These are phyloP conservation scores for Phtheirospermum japonicum DNA, from an alignment of 257 asterid genomes.

Conservation along the genomic window DNA sequence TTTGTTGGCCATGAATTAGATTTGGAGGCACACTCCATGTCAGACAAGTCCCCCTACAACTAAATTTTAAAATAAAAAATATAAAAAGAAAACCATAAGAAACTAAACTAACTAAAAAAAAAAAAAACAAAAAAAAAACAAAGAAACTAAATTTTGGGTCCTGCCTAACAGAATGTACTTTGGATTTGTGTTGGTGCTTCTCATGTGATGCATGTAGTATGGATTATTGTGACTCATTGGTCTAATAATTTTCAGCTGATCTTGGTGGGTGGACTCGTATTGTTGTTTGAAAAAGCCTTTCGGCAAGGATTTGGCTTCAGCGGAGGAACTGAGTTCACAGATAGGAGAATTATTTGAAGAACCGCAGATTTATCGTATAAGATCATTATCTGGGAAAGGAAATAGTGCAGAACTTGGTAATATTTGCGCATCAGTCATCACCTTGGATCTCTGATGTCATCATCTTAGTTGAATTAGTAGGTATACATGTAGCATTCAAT, in stretches of 20 bases:
- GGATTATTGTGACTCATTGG: slow-evolving; percentile 16
- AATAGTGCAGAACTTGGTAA: slow-evolving; percentile 97
- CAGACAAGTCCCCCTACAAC: too few species aligned
- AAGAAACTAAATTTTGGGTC: background rate
- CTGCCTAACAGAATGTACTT: too few species aligned
- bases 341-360: slow-evolving; percentile 92
- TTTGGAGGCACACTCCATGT: too few species aligned
- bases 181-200: too few species aligned
- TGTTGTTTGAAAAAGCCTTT: slow-evolving; percentile 98
- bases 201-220: background rate
- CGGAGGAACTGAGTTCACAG: slow-evolving; percentile 91
- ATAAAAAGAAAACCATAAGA: too few species aligned
- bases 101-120: too few species aligned
- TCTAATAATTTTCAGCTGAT: slow-evolving; percentile 60
- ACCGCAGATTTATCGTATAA: slow-evolving; percentile 86
- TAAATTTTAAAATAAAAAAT: too few species aligned
- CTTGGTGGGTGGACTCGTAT: slow-evolving; percentile 98
- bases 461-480: slow-evolving; percentile 4
- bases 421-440: slow-evolving; percentile 16
- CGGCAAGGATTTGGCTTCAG: slow-evolving; percentile 93
- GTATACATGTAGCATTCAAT: slow-evolving; percentile 7
- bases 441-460: slow-evolving; percentile 25
- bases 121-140: too few species aligned
- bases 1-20: too few species aligned
- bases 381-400: slow-evolving; percentile 99